Evolutionary conservation across 2,329 filamentous ascomycete species (phyloP).

Genomic region (Scorias spongiosa): DNA sequence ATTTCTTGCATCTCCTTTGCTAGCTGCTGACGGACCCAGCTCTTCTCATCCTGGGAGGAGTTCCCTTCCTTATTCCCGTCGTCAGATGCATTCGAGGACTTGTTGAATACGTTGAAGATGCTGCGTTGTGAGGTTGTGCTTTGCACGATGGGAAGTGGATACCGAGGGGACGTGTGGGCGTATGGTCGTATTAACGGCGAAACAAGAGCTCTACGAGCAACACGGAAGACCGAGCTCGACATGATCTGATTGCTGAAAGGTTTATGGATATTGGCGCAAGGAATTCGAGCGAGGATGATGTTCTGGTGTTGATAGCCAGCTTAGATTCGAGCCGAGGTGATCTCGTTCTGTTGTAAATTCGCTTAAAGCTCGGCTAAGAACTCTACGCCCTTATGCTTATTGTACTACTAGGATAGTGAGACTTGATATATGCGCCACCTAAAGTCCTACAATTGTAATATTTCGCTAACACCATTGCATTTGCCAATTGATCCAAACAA

Average conservation of each 20-base stretch:
- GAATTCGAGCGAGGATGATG: not conserved
- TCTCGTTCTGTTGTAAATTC: too few relatives aligned
- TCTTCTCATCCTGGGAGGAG: not conserved
- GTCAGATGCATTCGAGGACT: not conserved
- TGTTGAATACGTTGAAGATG: not conserved
- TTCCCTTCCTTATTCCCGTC: not conserved
- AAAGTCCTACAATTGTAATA: too few relatives aligned
- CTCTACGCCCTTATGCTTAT: too few relatives aligned
- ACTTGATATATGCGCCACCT: too few relatives aligned
- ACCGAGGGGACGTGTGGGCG: not conserved
- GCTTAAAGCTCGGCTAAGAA: too few relatives aligned
- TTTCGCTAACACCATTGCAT: too few relatives aligned
- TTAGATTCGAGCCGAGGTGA: too few relatives aligned
- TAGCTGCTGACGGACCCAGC: not conserved
- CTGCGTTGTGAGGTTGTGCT: not conserved
- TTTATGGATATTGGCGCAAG: not conserved
- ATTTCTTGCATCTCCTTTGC: not conserved
- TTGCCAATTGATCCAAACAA: not conserved
- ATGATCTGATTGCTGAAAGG: not conserved
- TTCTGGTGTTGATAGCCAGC: too few relatives aligned
- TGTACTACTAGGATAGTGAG: too few relatives aligned
- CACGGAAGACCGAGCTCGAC: not conserved
- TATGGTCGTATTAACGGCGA: not conserved
- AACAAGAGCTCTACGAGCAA: not conserved
- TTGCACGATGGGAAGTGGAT: not conserved